Base-by-base conservation (phyloP, 106 monocot genomes). In the Dendrobium nobile region DNA sequence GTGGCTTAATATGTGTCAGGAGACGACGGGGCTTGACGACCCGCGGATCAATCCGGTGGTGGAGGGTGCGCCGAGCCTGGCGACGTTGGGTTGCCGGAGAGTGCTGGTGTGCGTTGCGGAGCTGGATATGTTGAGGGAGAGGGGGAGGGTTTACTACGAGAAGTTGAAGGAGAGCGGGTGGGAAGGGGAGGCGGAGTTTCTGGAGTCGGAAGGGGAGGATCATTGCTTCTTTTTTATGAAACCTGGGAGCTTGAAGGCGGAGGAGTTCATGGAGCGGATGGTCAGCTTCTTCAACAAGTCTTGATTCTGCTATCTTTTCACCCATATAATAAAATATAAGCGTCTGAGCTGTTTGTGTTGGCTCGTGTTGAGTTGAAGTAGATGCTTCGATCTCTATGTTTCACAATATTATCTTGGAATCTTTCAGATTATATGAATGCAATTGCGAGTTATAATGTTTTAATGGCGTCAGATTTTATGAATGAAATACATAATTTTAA, bases 91-190 rank as follows among this genome's bases (percentile, higher is more conserved):
- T 1, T 72, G 75, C 58, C 2, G 54, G 75, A 55, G 75, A 61
- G 33, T 2, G 47, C 26, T 75, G 24, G 47, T 84, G 7, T 79
- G 79, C 47, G 75, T 77, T 16, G 84, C 65, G 51, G 84, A 80
- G 80, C 48, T 41, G 28, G 79, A 84, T 45, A 22, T 80, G 26
- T 41, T 84, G 76, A 37, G 20, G 28, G 80, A 75, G n/a, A 80
- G 84, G 43, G 84, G 80, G 41, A 80, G 47, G 67, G 41, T 19
- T 17, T 84, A 84, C 48, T 74, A 17, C 2, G 80, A 79, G 64
- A 75, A 27, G 48, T 26, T 84, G 84, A 77, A 54, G 64, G 74
- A 24, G 28, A 68, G 67, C 45, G 75, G 75, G 65, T 80, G 80
- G 80, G 75, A 16, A 11, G 80, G 82, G 11, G 79, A 79, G 61